Evolutionary conservation across 1,139 yeast species (phyloP), one percentile per base, ranked within the genome.

Genomic region (Kodamaea sp.): DNA sequence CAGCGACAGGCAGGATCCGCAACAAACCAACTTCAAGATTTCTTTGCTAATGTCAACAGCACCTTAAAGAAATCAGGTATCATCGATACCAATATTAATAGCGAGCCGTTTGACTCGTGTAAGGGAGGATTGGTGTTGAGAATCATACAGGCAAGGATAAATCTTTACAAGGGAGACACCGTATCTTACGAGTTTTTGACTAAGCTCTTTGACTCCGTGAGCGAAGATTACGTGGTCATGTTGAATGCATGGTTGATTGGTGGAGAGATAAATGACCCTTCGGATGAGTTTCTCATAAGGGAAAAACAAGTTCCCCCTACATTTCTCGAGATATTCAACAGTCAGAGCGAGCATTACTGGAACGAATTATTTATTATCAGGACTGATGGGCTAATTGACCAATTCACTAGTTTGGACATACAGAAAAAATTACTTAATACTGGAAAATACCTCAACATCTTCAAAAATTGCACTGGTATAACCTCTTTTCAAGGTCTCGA

Each of bases 381-480:
- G 34, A 75, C 76, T 34, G 95, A 86, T 50, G 95, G 94, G 0
- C 53, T 89, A 15, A 79, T 94, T 3, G 72, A 75, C 34, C 92
- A 83, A 46, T 76, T 90, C 34, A 58, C 67, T 7, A 61, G 66
- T 32, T 66, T 66, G n/a, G 77, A 72, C 2, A 57, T 80, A 1
- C 86, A 83, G 47, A 66, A 66, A 32, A 83, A 85, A 53, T 73
- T 92, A 1, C 62, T 92, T 18, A 67, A 80, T 33, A 88, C 97
- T 0, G 99, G 99, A 1, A 89, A 88, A 55, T 83, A 83, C 47
- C 63, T 90, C 38, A 86, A 87, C 47, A 82, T 92, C 4, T 73
- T 85, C 37, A 73, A 80, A 39, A 79, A 70, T 36, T 79, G 87
- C 44, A 62, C 68, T 8, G 78, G 79, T 0, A 41, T 66, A 8